These are phyloP conservation scores for Podila epicladia DNA, from an alignment of 192 early-diverging fungal genomes.

Conservation along the genomic window DNA sequence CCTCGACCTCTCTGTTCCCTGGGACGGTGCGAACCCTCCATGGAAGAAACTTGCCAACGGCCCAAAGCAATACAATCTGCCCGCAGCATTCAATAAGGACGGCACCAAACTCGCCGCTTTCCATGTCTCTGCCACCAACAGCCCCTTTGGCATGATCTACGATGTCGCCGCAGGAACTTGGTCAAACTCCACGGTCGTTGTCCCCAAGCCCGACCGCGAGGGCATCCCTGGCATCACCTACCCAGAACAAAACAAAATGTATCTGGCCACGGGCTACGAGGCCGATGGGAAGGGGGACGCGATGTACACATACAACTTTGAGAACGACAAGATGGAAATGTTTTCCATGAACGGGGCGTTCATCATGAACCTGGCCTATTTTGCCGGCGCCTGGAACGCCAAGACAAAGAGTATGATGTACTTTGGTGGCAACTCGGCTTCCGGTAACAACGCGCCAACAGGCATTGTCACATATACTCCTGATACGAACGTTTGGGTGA, in stretches of 20 bases:
- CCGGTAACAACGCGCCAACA: neutral
- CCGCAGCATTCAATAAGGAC: neutral
- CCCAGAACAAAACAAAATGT: neutral
- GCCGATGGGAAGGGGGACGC: neutral
- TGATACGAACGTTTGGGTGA: neutral
- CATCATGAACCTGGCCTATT: neutral
- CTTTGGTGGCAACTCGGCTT: neutral
- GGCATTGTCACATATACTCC: neutral
- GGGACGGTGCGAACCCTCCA: neutral
- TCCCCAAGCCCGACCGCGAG: neutral
- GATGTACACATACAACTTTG: neutral
- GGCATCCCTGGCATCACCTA: neutral
- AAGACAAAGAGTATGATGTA: constrained; percentile 3
- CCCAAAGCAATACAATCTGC: neutral
- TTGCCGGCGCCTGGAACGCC: constrained; percentile 1
- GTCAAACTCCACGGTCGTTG: neutral
- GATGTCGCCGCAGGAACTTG: constrained; percentile 3
- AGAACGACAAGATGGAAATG: neutral
- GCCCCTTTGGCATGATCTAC: constrained; percentile 1
- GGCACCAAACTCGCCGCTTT: constrained; percentile 4
- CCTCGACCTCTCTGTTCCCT: constrained; percentile 11
- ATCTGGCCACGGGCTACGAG: constrained; percentile 1
- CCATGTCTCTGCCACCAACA: neutral
- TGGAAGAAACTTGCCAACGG: constrained; percentile 9
- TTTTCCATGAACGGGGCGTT: neutral